Percentiles rank a stretch among this genome's conserved stretches.
Conservation (phyloP, 202 grass and related monocot species). For the Brachypodium distachyon region DNA sequence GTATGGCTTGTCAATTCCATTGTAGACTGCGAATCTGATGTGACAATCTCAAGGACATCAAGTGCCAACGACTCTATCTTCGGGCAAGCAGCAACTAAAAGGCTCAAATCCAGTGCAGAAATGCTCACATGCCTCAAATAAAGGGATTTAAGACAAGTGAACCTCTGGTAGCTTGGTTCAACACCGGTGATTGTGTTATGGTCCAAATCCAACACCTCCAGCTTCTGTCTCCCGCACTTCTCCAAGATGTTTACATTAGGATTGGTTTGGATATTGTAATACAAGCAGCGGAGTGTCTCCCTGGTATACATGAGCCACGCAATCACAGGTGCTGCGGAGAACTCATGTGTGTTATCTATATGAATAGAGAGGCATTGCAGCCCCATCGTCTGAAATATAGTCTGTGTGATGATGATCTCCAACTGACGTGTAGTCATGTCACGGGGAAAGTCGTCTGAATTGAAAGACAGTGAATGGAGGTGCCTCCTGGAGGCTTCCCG, state of each 20-base stretch:
- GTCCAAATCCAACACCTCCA: slow-evolving; percentile 81
- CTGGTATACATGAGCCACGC: slow-evolving; percentile 94
- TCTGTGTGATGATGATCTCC: slow-evolving; percentile 94
- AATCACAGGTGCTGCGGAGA: slow-evolving; percentile 84
- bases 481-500: slow-evolving; percentile 68
- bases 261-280: slow-evolving; percentile 74
- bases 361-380: slow-evolving; percentile 80
- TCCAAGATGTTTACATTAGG: slow-evolving; percentile 89
- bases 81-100: slow-evolving; percentile 70
- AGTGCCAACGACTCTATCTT: slow-evolving; percentile 84
- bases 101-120: slow-evolving; percentile 79
- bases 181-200: slow-evolving; percentile 81
- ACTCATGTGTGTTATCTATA: slow-evolving; percentile 68
- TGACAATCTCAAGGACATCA: slow-evolving; percentile 86
- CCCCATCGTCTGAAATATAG: slow-evolving; percentile 83
- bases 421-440: slow-evolving; percentile 71
- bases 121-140: slow-evolving; percentile 82
- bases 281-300: slow-evolving; percentile 62
- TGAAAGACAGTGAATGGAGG: slow-evolving; percentile 75
- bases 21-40: slow-evolving; percentile 65
- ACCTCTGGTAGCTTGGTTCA: slow-evolving; percentile 92
- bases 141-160: slow-evolving; percentile 88
- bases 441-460: slow-evolving; percentile 67
- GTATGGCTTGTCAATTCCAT: slow-evolving; percentile 90
- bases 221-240: slow-evolving; percentile 75